phyloP scores from a whole-genome alignment of 2,329 filamentous ascomycete genomes.

The Apiospora rasikravindrae region DNA sequence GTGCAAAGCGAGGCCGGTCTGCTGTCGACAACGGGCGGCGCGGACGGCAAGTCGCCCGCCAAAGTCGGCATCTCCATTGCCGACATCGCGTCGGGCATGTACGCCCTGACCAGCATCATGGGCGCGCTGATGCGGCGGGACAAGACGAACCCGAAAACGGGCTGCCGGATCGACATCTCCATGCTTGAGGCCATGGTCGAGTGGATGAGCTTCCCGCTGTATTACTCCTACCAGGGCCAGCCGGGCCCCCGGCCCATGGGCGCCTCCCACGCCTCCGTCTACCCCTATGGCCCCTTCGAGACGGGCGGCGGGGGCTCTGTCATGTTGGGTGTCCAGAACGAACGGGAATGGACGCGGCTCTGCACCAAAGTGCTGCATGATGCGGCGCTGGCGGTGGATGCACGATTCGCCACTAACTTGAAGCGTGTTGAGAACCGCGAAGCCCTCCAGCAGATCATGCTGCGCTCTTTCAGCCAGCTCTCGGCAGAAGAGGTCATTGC shows the following conservation, averaged over 20 bases:
- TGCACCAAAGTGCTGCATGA: slow-evolving; percentile 52
- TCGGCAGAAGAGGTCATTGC: slow-evolving; percentile 47
- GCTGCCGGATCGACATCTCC: slow-evolving; percentile 57
- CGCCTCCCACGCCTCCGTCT: slow-evolving; percentile 59
- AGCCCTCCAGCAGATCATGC: slow-evolving; percentile 51
- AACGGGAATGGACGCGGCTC: slow-evolving; percentile 59
- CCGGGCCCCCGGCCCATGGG: slow-evolving; percentile 50
- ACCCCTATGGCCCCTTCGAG: slow-evolving; percentile 61
- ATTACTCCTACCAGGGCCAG: slow-evolving; percentile 56
- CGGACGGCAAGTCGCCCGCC: slow-evolving; percentile 43
- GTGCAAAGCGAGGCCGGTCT: slow-evolving; percentile 60
- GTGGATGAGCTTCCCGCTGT: slow-evolving; percentile 63
- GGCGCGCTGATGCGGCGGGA: slow-evolving; percentile 53
- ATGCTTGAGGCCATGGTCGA: slow-evolving; percentile 65
- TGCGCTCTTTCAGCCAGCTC: slow-evolving; percentile 44
- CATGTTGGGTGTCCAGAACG: slow-evolving; percentile 64
- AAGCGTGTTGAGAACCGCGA: slow-evolving; percentile 52
- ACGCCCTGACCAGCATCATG: slow-evolving; percentile 57
- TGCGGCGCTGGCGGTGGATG: slow-evolving; percentile 47
- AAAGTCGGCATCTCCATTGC: slow-evolving; percentile 62
- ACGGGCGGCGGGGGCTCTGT: slow-evolving; percentile 49
- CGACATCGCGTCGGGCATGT: slow-evolving; percentile 59
- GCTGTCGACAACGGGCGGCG: slow-evolving; percentile 54
- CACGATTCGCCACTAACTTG: slow-evolving; percentile 53
- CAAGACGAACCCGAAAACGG: slow-evolving; percentile 43